Percentiles rank a stretch among this genome's conserved stretches.
Evolutionary conservation across 257 asterid species (phyloP).

Genomic region (Nicotiana tabacum): DNA sequence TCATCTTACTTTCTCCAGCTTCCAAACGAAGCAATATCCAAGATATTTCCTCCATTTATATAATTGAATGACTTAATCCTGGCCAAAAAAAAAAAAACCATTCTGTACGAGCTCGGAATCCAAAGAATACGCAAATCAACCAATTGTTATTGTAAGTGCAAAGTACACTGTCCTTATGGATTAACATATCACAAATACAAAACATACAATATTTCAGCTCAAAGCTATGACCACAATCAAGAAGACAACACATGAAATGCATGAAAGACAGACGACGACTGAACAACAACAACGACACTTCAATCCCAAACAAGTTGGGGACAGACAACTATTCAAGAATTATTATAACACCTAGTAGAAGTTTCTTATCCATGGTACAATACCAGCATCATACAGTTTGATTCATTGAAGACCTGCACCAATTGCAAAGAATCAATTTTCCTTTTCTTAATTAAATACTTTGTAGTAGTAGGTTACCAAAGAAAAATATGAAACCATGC

Average conservation of each 20-base stretch:
- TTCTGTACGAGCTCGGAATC: not conserved
- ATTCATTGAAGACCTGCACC: not conserved
- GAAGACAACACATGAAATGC: not conserved
- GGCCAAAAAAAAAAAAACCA: not conserved
- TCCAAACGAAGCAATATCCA: not conserved
- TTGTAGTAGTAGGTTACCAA: not conserved
- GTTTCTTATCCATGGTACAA: not conserved
- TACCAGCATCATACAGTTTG: not conserved
- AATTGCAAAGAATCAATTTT: not conserved
- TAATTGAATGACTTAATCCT: not conserved
- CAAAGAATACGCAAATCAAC: not conserved
- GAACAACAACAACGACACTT: no score
- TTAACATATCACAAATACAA: not conserved
- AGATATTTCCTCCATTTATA: not conserved
- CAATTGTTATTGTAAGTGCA: not conserved
- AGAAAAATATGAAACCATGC: no score
- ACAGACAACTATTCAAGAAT: not conserved
- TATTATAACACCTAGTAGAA: not conserved
- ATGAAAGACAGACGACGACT: not conserved
- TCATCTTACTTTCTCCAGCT: not conserved
- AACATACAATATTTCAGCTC: not conserved
- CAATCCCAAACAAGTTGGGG: no score
- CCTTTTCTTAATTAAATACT: not conserved
- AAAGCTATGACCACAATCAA: not conserved
- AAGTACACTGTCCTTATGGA: not conserved